Evolutionary conservation across 2,329 filamentous ascomycete species (phyloP), one percentile per base, ranked within the genome.

Genomic region (Calonectria honghensis): DNA sequence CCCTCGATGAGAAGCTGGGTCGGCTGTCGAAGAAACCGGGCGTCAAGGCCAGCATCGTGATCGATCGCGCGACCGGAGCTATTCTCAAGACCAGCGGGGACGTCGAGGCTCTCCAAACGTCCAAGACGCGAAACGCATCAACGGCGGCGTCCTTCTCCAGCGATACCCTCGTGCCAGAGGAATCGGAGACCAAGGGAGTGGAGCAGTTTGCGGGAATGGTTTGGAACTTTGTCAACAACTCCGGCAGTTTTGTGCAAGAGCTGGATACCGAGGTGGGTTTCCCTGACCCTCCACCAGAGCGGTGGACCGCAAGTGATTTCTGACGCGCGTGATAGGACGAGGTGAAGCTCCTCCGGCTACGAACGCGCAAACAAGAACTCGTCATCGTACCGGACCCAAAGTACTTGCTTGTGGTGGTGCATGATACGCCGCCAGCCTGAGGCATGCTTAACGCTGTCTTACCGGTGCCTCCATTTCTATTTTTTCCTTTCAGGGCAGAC

Each of bases 351-450:
- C 85, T 97, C 67, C 90, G 94, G 76, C 83, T 97, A 77, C 90
- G 95, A 77, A 96, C 94, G n/a, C 95, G 93, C 87, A 96, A 94
- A 84, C 94, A 96, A 79, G 95, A 97, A 84, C 86, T 97, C 76
- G 93, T 97, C 73, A 95, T 97, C 81, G 93, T 96, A 27, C 94
- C 94, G 84, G 95, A 96, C 83, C 82, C 90, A 51, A 96, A 95
- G 81, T 97, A 94, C 84, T 88, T 97, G 61, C 89, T 96, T 48
- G 91, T 96, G 70, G 93, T 96, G 48, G 91, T 96, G 71, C 94
- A 96, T 85, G 94, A 96, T 82, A 95, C 94, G n/a, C 93, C 94
- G 50, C 90, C 92, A 11, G 92, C 92, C 80, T 94, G 79, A 84
- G 75, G 37, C 57, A 52, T 41, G 67, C 54, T 59, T 50, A 66